Conservation (phyloP, 1,284 basidiomycete genomes). For the Grifola frondosa region DNA sequence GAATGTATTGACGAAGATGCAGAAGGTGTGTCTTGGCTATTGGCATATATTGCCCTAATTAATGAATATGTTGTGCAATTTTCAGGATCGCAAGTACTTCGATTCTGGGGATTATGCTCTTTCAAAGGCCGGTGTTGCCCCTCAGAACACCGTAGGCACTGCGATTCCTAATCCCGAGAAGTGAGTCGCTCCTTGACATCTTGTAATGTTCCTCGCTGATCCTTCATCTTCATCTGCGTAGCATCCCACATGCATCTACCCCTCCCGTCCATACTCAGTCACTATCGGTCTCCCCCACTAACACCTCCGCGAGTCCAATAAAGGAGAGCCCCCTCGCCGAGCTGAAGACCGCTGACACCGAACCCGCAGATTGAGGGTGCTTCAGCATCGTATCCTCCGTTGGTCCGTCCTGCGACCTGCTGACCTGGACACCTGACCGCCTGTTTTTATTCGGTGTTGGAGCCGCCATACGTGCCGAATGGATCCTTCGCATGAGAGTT, state of each 20-base stretch:
- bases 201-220: constrained; percentile 9
- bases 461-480: neutral
- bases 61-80: constrained; percentile 5
- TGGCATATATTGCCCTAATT: constrained; percentile 4
- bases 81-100: constrained; percentile 94
- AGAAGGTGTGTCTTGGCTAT: constrained; percentile 63
- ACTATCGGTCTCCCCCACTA: constrained; percentile 72
- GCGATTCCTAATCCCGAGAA: constrained; percentile 95
- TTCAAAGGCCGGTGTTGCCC: constrained; percentile 90
- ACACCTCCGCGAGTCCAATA: constrained; percentile 52
- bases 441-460: constrained; percentile 1
- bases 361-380: constrained; percentile 6
- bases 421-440: constrained; percentile 15
- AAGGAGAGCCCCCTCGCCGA: constrained; percentile 63
- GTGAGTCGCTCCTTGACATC: constrained; percentile 45
- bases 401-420: constrained; percentile 6
- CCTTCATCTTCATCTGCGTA: constrained; percentile 29
- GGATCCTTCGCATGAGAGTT: neutral
- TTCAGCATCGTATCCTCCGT: constrained; percentile 2
- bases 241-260: constrained; percentile 75
- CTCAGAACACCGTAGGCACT: constrained; percentile 87
- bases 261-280: constrained; percentile 54
- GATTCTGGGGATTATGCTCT: constrained; percentile 97
- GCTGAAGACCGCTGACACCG: constrained; percentile 10
- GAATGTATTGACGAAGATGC: constrained; percentile 91